Evolutionary conservation across 441 rosid genomes (phyloP).

Genomic region (Hura crepitans): DNA sequence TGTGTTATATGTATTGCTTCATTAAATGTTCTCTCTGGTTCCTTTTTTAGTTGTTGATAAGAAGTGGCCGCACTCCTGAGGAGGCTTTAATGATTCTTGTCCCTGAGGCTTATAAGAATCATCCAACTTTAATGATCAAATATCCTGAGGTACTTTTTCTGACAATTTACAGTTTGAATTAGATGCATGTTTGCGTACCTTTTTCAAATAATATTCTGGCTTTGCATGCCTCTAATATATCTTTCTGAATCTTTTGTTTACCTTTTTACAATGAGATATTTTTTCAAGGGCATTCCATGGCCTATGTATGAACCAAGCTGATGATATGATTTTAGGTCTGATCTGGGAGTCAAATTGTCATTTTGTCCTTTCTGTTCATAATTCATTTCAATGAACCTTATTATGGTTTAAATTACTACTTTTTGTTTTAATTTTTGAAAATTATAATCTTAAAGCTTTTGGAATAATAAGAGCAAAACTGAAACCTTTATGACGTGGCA

Average conservation of each 20-base stretch:
- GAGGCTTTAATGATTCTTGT: constrained; percentile 98
- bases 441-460: not conserved
- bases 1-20: not conserved
- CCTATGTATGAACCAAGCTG: not conserved
- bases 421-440: not conserved
- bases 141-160: constrained; percentile 77
- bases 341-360: not conserved
- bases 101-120: constrained; percentile 97
- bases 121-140: constrained; percentile 77
- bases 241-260: not conserved
- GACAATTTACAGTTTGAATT: not conserved
- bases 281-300: not conserved
- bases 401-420: not conserved
- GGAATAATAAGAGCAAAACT: not conserved
- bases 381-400: not conserved
- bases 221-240: not conserved
- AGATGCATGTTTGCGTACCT: not conserved
- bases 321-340: not conserved
- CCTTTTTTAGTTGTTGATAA: constrained; percentile 63
- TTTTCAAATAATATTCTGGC: not conserved
- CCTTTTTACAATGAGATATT: not conserved
- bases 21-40: not conserved
- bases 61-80: constrained; percentile 91
- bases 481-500: not conserved
- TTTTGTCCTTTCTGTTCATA: not conserved